Base-by-base conservation (phyloP, 768 basidiomycete genomes). In the Tricholoma terreum region DNA sequence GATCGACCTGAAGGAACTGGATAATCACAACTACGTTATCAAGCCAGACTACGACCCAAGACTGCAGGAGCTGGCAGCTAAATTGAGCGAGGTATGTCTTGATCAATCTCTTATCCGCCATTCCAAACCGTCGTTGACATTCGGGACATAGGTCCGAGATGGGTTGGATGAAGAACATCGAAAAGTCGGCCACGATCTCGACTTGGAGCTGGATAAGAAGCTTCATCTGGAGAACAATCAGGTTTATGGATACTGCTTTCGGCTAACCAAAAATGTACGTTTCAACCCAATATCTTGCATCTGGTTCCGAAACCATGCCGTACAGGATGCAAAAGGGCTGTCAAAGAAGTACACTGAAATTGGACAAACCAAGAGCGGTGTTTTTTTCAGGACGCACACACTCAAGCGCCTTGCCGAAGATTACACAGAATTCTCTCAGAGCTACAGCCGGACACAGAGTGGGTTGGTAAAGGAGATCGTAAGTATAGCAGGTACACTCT, bases 401-500 rank as follows among this genome's bases (percentile, higher is more conserved):
- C 75, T 98, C 50, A 92, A 89, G 70, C 73, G 77, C 24, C 77
- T 86, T 15, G 87, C 91, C 4, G 86, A 84, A 22, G 84, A 91
- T 43, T 90, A 86, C 64, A 79, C 78, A 52, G 88, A 91, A 43
- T 72, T 83, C 4, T 86, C 83, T 9, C 79, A 83, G 34, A 73
- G 76, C 35, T 99, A 98, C 70, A 76, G 84, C 35, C 83, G 81
- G 56, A 85, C 84, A 22, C 97, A 99, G 70, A 80, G 81, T 52
- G 78, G 80, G 1, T 77, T 99, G 2, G 97, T 98, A 40, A 94
- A 90, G 69, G 92, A 98, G 66, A 89, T 99, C 14, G 90, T 98
- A 6, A 83, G 78, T 45, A 98, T 98, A 59, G 97, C 97, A 9
- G 82, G 94, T 95, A 67, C 66, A 86, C 15, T 50, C 15, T 33